Evolutionary conservation across 208 protist species (phyloP).

Genomic region (Leishmania gerbilli): DNA sequence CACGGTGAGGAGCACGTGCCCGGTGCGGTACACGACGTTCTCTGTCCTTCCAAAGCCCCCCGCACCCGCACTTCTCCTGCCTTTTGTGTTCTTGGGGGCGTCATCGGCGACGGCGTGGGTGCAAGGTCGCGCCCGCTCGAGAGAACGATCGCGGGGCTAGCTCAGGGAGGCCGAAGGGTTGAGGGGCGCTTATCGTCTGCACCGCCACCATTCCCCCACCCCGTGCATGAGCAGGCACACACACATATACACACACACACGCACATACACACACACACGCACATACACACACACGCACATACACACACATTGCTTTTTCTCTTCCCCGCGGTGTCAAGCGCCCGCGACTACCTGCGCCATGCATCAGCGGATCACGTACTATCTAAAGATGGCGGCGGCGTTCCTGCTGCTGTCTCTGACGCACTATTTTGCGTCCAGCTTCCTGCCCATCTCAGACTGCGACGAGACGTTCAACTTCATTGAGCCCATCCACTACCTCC

Average conservation of each 20-base stretch:
- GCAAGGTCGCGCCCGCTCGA: not conserved
- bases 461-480: slow-evolving; percentile 97
- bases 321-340: not conserved
- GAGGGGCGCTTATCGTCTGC: not conserved
- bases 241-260: no score
- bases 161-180: not conserved
- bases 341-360: slow-evolving; percentile 6
- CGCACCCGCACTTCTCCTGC: not conserved
- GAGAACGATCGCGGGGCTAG: not conserved
- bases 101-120: not conserved
- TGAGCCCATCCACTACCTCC: slow-evolving; percentile 94
- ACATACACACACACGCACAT: no score
- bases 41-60: not conserved
- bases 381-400: slow-evolving; percentile 46
- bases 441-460: slow-evolving; percentile 92
- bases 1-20: not conserved
- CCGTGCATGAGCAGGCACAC: not conserved
- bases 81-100: not conserved
- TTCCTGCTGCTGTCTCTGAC: slow-evolving; percentile 51
- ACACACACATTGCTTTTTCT: no score
- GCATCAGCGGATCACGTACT: slow-evolving; percentile 32
- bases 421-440: slow-evolving; percentile 59
- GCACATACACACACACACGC: no score
- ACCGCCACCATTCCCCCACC: not conserved
- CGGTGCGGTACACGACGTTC: not conserved